Evolutionary conservation across 805 yeast genomes (phyloP).

Genomic region (Tetrapisispora iriomotensis): DNA sequence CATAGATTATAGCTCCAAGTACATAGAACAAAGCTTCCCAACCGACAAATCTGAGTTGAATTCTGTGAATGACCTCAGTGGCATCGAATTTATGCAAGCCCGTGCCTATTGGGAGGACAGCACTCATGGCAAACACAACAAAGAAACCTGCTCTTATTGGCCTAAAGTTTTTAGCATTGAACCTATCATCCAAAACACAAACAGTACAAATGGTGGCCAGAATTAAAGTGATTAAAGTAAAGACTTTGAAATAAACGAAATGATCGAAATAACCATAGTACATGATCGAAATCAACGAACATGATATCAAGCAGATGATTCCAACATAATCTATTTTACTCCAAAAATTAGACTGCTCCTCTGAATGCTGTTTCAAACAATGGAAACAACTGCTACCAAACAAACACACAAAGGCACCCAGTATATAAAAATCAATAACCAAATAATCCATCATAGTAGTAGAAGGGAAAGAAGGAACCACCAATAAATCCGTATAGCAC

Average conservation of each 20-base stretch:
- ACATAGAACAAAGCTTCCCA: slow-evolving; percentile 68
- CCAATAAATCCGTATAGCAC: slow-evolving; percentile 22
- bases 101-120: slow-evolving; percentile 54
- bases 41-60: slow-evolving; percentile 51
- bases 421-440: slow-evolving; percentile 43
- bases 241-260: slow-evolving; percentile 19
- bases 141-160: slow-evolving; percentile 71
- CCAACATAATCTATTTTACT: slow-evolving; percentile 72
- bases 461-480: slow-evolving; percentile 28
- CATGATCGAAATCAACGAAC: slow-evolving; percentile 46
- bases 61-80: slow-evolving; percentile 39
- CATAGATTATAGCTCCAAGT: slow-evolving; percentile 70
- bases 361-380: slow-evolving; percentile 57
- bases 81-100: slow-evolving; percentile 46
- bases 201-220: slow-evolving; percentile 55
- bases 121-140: slow-evolving; percentile 66
- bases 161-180: slow-evolving; percentile 58
- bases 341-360: slow-evolving; percentile 42
- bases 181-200: slow-evolving; percentile 55
- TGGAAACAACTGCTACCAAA: slow-evolving; percentile 60
- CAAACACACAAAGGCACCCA: slow-evolving; percentile 52
- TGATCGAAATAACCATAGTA: slow-evolving; percentile 38
- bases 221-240: slow-evolving; percentile 34
- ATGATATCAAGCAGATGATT: slow-evolving; percentile 55
- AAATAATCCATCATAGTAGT: slow-evolving; percentile 37